Evolutionary conservation across 2,329 filamentous ascomycete species (phyloP).

Genomic region (Fusarium floridanum): DNA sequence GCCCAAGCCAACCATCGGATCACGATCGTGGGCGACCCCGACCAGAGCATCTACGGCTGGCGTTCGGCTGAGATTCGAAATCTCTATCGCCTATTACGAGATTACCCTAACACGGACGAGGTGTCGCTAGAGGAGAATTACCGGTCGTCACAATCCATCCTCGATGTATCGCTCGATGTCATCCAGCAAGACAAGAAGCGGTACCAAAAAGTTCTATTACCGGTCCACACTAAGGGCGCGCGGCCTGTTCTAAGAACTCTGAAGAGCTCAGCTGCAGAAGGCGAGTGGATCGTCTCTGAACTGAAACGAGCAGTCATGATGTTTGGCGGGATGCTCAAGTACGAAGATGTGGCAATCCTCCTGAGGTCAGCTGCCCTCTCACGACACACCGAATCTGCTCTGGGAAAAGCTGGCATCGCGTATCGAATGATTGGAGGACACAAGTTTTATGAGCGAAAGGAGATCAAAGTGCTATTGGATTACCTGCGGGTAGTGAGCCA

Average conservation of each 20-base stretch:
- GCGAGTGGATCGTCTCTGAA: constrained; percentile 89
- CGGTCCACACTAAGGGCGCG: constrained; percentile 84
- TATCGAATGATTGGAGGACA: constrained; percentile 94
- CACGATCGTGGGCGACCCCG: constrained; percentile 95
- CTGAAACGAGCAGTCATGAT: constrained; percentile 78
- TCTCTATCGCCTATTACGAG: constrained; percentile 79
- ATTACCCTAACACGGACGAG: constrained; percentile 83
- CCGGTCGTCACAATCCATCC: constrained; percentile 87
- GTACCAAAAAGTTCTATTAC: constrained; percentile 82
- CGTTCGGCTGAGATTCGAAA: constrained; percentile 94
- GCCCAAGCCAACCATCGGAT: constrained; percentile 80
- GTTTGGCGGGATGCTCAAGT: constrained; percentile 78
- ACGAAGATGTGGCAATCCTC: constrained; percentile 86
- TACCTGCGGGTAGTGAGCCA: constrained; percentile 89
- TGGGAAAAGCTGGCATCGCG: constrained; percentile 84
- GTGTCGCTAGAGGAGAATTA: constrained; percentile 95
- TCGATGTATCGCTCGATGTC: constrained; percentile 82
- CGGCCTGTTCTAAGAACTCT: constrained; percentile 84
- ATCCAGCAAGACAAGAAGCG: constrained; percentile 90
- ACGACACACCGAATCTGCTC: constrained; percentile 83
- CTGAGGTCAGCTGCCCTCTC: constrained; percentile 88
- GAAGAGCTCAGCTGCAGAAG: constrained; percentile 78
- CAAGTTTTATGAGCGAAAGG: constrained; percentile 91
- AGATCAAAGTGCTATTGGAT: constrained; percentile 89
- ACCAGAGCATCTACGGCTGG: constrained; percentile 98